Evolutionary conservation across 2,329 filamentous ascomycete species (phyloP).

Genomic region (Fusarium irregulare): DNA sequence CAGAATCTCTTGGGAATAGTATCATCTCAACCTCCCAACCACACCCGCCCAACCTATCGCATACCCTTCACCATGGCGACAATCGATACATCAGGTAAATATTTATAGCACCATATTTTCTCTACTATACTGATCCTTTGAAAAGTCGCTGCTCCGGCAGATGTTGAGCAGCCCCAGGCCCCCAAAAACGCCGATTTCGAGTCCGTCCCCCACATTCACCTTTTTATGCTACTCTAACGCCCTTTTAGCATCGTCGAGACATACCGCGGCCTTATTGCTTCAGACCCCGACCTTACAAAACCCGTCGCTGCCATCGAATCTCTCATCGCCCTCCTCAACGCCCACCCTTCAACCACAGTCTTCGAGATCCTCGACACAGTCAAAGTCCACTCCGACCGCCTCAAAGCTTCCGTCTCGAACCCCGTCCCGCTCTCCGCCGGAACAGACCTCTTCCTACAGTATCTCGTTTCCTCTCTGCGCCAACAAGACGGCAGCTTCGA

Average conservation of each 20-base stretch:
- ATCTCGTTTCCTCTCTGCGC: slow-evolving; percentile 81
- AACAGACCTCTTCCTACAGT: slow-evolving; percentile 95
- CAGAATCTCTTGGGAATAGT: slow-evolving; percentile 36
- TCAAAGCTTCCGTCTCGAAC: slow-evolving; percentile 85
- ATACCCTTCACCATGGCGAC: slow-evolving; percentile 32
- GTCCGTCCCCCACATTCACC: slow-evolving; percentile 29
- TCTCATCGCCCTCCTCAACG: slow-evolving; percentile 85
- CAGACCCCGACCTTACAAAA: slow-evolving; percentile 90
- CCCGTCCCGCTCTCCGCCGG: slow-evolving; percentile 92
- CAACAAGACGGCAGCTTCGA: slow-evolving; percentile 73
- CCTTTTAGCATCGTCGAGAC: slow-evolving; percentile 63
- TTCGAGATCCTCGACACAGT: slow-evolving; percentile 93
- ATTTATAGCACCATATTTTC: fast-evolving
- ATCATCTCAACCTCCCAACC: slow-evolving; percentile 18
- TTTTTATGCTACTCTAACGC: background rate
- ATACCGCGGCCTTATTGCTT: slow-evolving; percentile 65
- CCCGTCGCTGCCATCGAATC: slow-evolving; percentile 94
- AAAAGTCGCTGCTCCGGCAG: slow-evolving; percentile 29
- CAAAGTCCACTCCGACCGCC: slow-evolving; percentile 77
- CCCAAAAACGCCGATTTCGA: slow-evolving; percentile 43
- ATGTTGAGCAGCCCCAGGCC: slow-evolving; percentile 38
- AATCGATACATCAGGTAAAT: slow-evolving; percentile 32
- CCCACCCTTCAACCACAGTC: slow-evolving; percentile 84
- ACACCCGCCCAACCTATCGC: background rate
- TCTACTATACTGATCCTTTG: background rate